Conservation (phyloP, 148 eudicot genomes). For the Vaccinium myrtillus region DNA sequence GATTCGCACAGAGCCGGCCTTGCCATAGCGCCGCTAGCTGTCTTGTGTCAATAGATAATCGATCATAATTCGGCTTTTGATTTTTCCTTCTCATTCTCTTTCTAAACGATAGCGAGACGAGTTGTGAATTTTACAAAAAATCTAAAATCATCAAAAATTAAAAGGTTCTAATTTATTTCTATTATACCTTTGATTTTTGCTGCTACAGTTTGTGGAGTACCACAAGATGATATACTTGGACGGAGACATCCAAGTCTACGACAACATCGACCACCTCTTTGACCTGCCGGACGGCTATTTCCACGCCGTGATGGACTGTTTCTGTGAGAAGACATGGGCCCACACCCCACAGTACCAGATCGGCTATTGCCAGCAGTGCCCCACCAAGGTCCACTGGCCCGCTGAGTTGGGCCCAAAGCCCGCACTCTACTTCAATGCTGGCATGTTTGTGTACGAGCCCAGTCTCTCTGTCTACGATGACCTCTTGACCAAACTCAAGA, state of each 20-base stretch:
- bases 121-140: too few relatives aligned
- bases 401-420: constrained; percentile 35
- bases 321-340: constrained; percentile 45
- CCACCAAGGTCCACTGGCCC: constrained; percentile 33
- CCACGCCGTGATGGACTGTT: constrained; percentile 49
- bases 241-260: constrained; percentile 47
- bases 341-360: constrained; percentile 39
- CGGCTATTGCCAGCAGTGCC: constrained; percentile 44
- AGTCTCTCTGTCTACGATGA: constrained; percentile 30
- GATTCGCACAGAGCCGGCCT: too few relatives aligned
- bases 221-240: constrained; percentile 48
- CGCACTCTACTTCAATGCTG: constrained; percentile 40
- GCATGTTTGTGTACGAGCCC: constrained; percentile 44
- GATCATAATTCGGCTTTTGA: too few relatives aligned
- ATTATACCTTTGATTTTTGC: too few relatives aligned
- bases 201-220: constrained; percentile 47
- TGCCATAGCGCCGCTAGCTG: too few relatives aligned
- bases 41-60: too few relatives aligned
- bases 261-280: constrained; percentile 45
- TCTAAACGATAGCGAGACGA: too few relatives aligned
- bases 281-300: constrained; percentile 38
- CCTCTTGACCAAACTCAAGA: constrained; percentile 29
- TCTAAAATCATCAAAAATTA: too few relatives aligned
- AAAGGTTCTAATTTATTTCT: too few relatives aligned
- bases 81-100: too few relatives aligned